Evolutionary conservation across 2,329 filamentous ascomycete genomes (phyloP), one percentile per base, ranked within the genome.

Genomic region (Trichoderma endophyticum): DNA sequence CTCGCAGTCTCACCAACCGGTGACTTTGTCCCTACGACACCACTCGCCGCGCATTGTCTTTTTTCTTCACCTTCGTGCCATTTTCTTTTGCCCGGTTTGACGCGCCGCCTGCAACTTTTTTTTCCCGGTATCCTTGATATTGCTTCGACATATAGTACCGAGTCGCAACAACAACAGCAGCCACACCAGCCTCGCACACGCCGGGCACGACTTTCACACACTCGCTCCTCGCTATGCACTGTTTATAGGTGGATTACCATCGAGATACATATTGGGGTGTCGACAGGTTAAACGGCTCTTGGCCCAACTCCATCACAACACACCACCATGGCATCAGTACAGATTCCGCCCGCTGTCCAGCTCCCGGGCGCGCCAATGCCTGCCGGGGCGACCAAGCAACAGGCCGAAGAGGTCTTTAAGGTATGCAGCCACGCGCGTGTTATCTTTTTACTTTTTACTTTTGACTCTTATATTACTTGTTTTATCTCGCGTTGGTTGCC

Each of bases 271-370:
- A 74, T 76, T 75, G 73, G 71, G 75, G 73, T 75, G 75, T 78
- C 66, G 66, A 69, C 62, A 77, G 68, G 48, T 54, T 60, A 26
- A 36, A 69, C 66, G 36, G 60, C 30, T 54, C 28, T 34, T 34
- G 69, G 62, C 72, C 71, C 70, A 77, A 68, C 70, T 39, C 62
- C 65, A 64, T 72, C 70, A 70, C 72, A 66, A 74, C 75, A 77
- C 77, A 77, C 79, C 82, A 87, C 73, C 79, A 97, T 97, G 93
- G 91, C 93, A 81, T 95, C 93, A 74, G 90, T 94, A 79, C 93
- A 96, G 84, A 84, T 89, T 78, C 87, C 90, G 75, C 89, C 91
- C 75, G 88, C 89, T 77, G 88, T 92, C 82, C 89, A 91, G 81
- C 87, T 91, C 80, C 88, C 88, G 75, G 89, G 88, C 77, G 86